Evolutionary conservation across 2,329 filamentous ascomycete genomes (phyloP).

Genomic region (Apiospora rasikravindrae): DNA sequence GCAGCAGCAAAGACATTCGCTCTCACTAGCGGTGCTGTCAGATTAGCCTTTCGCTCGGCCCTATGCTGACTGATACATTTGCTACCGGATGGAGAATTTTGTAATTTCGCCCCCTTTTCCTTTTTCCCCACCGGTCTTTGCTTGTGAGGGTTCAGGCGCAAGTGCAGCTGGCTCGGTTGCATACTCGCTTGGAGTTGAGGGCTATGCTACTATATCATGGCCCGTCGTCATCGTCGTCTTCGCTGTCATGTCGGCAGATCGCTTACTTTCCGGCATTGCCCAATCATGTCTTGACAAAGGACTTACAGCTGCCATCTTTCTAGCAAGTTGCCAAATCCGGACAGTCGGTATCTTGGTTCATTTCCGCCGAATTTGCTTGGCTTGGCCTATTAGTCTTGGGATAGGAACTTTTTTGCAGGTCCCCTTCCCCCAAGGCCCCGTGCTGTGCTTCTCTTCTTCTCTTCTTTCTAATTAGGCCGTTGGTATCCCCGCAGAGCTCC

Average conservation of each 20-base stretch:
- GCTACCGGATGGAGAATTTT: background rate
- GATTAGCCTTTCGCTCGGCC: background rate
- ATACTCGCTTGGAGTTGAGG: constrained; percentile 1
- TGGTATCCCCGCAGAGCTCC: background rate
- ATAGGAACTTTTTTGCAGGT: background rate
- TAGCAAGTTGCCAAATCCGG: constrained; percentile 8
- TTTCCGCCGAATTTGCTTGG: background rate
- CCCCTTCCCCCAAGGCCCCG: background rate
- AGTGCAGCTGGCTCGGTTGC: background rate
- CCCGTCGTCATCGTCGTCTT: background rate
- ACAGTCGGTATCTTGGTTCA: background rate
- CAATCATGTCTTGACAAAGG: background rate
- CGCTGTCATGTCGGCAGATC: constrained; percentile 4
- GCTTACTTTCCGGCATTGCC: background rate
- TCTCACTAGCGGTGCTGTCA: constrained; percentile 15
- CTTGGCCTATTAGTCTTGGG: background rate
- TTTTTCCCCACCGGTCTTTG: background rate
- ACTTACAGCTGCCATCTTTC: constrained; percentile 1
- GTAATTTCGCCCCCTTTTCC: background rate
- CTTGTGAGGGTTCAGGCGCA: background rate
- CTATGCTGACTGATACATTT: constrained; percentile 4
- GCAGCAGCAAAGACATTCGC: constrained; percentile 6
- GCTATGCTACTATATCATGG: background rate
- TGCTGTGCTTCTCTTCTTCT: too few relatives aligned
- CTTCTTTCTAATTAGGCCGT: background rate